Evolutionary conservation across 2,329 filamentous ascomycete genomes (phyloP), one percentile per base, ranked within the genome.

Genomic region (Microcyclospora tardicrescens): DNA sequence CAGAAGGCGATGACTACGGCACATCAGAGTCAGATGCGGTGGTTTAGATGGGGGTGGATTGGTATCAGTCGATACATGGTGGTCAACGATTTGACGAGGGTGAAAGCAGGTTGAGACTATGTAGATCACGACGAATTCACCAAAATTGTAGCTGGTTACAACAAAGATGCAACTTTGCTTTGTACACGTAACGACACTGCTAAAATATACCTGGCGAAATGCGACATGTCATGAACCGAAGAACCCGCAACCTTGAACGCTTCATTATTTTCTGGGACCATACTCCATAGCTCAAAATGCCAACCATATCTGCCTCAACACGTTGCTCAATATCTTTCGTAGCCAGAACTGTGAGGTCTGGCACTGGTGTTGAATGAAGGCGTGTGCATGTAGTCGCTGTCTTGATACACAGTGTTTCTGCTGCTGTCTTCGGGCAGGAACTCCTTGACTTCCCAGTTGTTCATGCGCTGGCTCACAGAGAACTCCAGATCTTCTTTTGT

Each of bases 361-460:
- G 14, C 30, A n/a, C 12, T 32, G 10, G 30, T 32, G 30, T 32
- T n/a, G 19, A 35, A 19, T 4, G 34, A 19, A 27, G 19, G 15
- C 9, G 34, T 35, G 10, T 15, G 16, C 24, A 24, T 24, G 13
- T 16, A 47, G 30, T 47, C 43, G 35, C 39, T 43, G 40, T 43
- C 43, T 16, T 37, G 10, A 16, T 43, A 45, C 6, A 43, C 27
- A 19, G 37, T 38, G 15, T 41, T 40, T 19, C 39, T 36, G 24
- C 37, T 39, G 36, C 52, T 47, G 14, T 52, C 52, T 10, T 46
- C 45, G 6, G 46, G 42, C 2, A 54, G 35, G 2, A 51, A 33
- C 33, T 96, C 89, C 67, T 96, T 96, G 58, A 96, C 82, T 59
- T 98, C 91, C 91, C 91, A 98, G 61, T 91, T 95, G 66, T 94